Percentiles rank a stretch among this genome's conserved stretches.
These are phyloP conservation scores for Podospora pseudopauciseta DNA, from an alignment of 495 filamentous ascomycete genomes.

Conservation along the genomic window DNA sequence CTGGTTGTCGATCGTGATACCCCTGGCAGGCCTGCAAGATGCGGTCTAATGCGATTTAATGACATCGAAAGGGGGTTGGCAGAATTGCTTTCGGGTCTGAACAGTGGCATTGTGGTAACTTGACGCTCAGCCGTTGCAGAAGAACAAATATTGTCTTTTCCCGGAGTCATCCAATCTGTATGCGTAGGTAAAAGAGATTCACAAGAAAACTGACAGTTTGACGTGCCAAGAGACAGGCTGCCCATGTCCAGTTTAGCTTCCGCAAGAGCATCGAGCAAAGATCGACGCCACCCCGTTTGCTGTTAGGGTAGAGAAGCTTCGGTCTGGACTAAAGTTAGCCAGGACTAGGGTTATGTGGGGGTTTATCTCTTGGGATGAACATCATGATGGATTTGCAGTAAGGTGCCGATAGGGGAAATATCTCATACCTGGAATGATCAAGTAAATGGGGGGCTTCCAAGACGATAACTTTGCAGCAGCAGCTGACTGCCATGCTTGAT, in stretches of 20 bases:
- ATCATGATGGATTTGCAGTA: not conserved
- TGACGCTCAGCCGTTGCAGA: not conserved
- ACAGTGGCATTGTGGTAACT: not conserved
- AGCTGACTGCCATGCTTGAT: not conserved
- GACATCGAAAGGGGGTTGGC: not conserved
- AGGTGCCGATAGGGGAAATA: not conserved
- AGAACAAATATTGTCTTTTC: not conserved
- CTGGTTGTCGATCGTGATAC: not conserved
- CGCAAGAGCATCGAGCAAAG: not conserved
- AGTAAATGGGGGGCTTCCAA: not conserved
- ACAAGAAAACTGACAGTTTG: not conserved
- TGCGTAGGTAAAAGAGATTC: not conserved
- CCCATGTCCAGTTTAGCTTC: not conserved
- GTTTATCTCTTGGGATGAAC: not conserved
- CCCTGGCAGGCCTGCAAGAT: not conserved
- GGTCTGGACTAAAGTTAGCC: too few species aligned
- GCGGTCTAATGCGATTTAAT: not conserved
- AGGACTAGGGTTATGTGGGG: not conserved
- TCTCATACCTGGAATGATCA: not conserved
- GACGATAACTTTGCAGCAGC: not conserved
- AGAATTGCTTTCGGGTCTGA: not conserved
- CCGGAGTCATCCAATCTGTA: not conserved
- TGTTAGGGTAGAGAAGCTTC: not conserved
- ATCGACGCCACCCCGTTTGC: constrained; percentile 1
- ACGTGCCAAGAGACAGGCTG: not conserved